phyloP scores from a whole-genome alignment of 345 rosid genomes.

The Melastoma malabathricum region DNA sequence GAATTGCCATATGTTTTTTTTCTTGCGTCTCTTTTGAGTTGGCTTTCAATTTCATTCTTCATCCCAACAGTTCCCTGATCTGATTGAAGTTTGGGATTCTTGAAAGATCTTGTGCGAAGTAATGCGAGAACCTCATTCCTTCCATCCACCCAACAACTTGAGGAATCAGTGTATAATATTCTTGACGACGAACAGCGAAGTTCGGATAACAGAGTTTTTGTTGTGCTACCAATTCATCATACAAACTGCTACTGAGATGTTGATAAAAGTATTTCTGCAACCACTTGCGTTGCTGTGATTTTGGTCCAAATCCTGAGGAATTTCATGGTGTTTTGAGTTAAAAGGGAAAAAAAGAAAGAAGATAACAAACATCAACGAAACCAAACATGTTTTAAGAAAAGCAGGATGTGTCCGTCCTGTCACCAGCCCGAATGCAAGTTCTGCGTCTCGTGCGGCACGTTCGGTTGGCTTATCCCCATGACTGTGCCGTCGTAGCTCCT shows the following conservation, averaged over 20 bases:
- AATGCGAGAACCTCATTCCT: slow-evolving; percentile 4
- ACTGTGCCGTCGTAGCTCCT: slow-evolving; percentile 11
- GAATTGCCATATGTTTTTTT: no score
- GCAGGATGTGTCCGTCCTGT: not conserved
- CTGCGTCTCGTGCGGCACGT: slow-evolving; percentile 12
- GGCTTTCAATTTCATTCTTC: no score
- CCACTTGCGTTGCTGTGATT: no score
- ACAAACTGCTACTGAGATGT: no score
- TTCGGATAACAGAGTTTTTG: no score
- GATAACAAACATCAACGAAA: not conserved
- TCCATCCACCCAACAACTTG: not conserved
- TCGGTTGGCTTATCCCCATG: slow-evolving; percentile 13
- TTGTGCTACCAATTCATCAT: no score
- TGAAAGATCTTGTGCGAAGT: not conserved
- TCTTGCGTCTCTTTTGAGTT: no score
- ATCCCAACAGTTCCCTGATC: no score
- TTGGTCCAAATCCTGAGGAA: no score
- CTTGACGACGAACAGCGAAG: no score
- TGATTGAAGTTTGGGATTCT: not conserved
- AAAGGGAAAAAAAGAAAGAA: not conserved
- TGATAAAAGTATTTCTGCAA: no score
- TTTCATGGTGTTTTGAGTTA: no score
- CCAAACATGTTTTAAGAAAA: not conserved
- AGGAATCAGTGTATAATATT: not conserved
- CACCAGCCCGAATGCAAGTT: slow-evolving; percentile 28